Conservation (phyloP, 2,329 filamentous ascomycete genomes). For the Cordyceps fumosorosea region DNA sequence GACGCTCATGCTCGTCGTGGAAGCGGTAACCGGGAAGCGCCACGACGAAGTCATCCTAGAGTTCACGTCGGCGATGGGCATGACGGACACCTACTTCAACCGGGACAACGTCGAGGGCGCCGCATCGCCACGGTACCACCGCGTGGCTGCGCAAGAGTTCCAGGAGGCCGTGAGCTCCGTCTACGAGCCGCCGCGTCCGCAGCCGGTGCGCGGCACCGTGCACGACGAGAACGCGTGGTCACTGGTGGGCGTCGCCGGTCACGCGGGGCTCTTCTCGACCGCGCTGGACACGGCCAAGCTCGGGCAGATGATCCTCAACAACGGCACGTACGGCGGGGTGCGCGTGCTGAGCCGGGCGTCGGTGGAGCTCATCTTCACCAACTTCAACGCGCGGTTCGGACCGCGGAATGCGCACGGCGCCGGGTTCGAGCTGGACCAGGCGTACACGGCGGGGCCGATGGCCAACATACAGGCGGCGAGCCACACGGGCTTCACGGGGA, state of each 20-base stretch:
- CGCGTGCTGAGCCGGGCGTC: constrained; percentile 22
- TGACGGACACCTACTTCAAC: constrained; percentile 28
- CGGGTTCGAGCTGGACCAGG: constrained; percentile 28
- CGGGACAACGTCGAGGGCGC: constrained; percentile 25
- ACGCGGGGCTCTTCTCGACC: constrained; percentile 30
- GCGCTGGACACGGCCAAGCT: constrained; percentile 24
- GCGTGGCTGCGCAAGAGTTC: constrained; percentile 26
- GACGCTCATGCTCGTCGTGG: constrained; percentile 24
- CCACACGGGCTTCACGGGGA: constrained; percentile 22
- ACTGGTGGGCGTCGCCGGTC: constrained; percentile 27
- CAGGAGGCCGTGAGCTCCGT: constrained; percentile 24
- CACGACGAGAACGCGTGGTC: constrained; percentile 31
- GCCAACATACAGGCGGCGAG: constrained; percentile 19
- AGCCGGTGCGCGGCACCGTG: constrained; percentile 32
- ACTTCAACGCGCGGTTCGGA: constrained; percentile 24
- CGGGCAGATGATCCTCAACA: constrained; percentile 32
- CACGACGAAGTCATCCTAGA: constrained; percentile 23
- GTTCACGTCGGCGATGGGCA: constrained; percentile 22
- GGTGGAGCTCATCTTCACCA: constrained; percentile 27
- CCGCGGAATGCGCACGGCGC: constrained; percentile 22
- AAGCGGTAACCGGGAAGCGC: constrained; percentile 20
- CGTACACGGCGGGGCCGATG: constrained; percentile 26
- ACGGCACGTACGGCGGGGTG: constrained; percentile 27
- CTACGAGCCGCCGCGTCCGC: constrained; percentile 26
- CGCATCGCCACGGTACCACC: constrained; percentile 18